Evolutionary conservation across 768 basidiomycete species (phyloP).

Genomic region (Collybia sp.): DNA sequence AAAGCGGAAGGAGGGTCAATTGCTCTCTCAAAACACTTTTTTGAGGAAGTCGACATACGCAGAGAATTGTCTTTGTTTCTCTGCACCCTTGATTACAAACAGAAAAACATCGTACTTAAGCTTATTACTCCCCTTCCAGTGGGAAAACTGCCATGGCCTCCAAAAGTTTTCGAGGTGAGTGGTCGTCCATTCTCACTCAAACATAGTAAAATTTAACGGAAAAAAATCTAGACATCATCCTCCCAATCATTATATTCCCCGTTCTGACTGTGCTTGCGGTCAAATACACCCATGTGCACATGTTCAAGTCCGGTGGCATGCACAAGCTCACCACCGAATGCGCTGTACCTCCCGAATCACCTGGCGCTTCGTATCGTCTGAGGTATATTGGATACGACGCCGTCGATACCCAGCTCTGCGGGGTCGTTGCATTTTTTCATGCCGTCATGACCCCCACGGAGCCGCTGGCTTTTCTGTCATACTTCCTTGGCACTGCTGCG

Average conservation of each 20-base stretch:
- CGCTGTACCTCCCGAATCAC: constrained; percentile 3
- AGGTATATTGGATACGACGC: constrained; percentile 30
- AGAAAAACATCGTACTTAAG: too few species aligned
- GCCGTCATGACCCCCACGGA: constrained; percentile 25
- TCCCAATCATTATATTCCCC: neutral
- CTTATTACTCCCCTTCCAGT: too few species aligned
- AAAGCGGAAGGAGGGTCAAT: too few species aligned
- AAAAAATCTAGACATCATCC: neutral
- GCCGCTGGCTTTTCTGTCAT: constrained; percentile 27
- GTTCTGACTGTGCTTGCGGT: neutral
- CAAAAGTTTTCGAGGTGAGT: too few species aligned
- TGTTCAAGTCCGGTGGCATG: neutral
- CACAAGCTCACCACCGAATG: neutral
- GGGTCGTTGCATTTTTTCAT: constrained; percentile 45
- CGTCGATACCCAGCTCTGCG: constrained; percentile 37
- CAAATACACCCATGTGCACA: neutral
- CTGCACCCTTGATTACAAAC: too few species aligned
- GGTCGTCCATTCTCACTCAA: too few species aligned
- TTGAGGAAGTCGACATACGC: too few species aligned
- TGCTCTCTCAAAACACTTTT: too few species aligned
- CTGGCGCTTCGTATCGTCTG: constrained; percentile 27
- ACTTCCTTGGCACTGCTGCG: constrained; percentile 27
- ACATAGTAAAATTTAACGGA: too few species aligned
- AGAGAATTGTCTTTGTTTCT: too few species aligned
- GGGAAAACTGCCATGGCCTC: too few species aligned